These are phyloP conservation scores for Artomyces pyxidatus DNA, from an alignment of 768 basidiomycete species.

Conservation along the genomic window DNA sequence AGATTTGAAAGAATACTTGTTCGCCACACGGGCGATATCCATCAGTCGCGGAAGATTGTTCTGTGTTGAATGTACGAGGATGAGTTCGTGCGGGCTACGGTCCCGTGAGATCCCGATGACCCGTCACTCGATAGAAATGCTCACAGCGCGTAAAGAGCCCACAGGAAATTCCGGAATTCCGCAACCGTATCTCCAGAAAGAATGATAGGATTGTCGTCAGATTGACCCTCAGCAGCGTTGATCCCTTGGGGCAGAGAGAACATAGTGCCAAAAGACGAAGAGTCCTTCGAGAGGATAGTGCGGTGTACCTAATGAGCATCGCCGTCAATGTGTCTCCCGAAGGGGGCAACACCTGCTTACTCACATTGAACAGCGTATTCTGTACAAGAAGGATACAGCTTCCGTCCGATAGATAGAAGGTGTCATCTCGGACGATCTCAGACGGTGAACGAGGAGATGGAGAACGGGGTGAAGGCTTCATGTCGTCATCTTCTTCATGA, in stretches of 20 bases:
- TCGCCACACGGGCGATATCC: constrained; percentile 56
- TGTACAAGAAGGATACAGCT: constrained; percentile 15
- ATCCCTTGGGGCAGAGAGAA: constrained; percentile 60
- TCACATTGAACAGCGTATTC: constrained; percentile 15
- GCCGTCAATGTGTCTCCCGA: too few species aligned
- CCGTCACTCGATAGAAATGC: constrained; percentile 15
- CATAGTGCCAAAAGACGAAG: constrained; percentile 56
- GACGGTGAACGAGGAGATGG: not conserved
- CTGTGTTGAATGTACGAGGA: constrained; percentile 35
- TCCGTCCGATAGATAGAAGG: constrained; percentile 15
- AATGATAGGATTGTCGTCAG: constrained; percentile 58
- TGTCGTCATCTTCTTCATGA: constrained; percentile 1
- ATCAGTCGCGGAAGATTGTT: constrained; percentile 48
- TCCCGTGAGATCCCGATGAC: not conserved
- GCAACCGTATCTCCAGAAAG: constrained; percentile 53
- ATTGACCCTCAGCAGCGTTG: constrained; percentile 43
- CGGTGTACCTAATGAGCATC: constrained; percentile 10
- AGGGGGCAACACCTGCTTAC: too few species aligned
- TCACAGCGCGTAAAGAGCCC: constrained; percentile 71
- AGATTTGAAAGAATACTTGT: constrained; percentile 70
- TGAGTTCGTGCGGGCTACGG: constrained; percentile 54
- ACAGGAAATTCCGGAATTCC: constrained; percentile 68
- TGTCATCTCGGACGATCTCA: constrained; percentile 9
- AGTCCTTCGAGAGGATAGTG: constrained; percentile 43
- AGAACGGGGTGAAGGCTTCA: not conserved